Evolutionary conservation across 140 eudicot species (phyloP).

Genomic region (Cichorium intybus): DNA sequence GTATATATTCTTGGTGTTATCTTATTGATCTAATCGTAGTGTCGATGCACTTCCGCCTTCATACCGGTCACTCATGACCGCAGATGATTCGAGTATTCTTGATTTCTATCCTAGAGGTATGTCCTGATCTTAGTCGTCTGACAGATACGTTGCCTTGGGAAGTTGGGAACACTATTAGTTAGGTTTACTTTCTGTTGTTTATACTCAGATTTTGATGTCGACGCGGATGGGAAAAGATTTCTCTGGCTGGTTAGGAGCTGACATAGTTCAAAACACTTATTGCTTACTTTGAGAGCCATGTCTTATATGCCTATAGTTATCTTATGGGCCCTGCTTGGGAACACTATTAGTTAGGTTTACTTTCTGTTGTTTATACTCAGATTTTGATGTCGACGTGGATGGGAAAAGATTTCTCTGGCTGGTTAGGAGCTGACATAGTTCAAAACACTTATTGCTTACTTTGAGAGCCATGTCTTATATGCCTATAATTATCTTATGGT

Average conservation of each 20-base stretch:
- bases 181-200: not conserved
- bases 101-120: constrained; percentile 53
- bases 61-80: constrained; percentile 44
- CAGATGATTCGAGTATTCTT: constrained; percentile 36
- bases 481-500: not conserved
- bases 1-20: not conserved
- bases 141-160: not conserved
- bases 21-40: constrained; percentile 28
- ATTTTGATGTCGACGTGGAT: constrained; percentile 47
- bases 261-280: not conserved
- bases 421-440: constrained; percentile 29
- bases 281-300: not conserved
- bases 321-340: no score
- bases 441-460: not conserved
- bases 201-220: constrained; percentile 45
- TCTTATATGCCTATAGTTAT: not conserved
- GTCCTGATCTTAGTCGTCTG: not conserved
- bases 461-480: not conserved
- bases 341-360: not conserved
- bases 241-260: constrained; percentile 54
- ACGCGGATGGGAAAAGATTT: constrained; percentile 56
- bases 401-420: constrained; percentile 61
- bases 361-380: constrained; percentile 22
- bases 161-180: not conserved
- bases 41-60: constrained; percentile 54